Conservation (phyloP, 768 basidiomycete genomes). For the Scleroderma citrinum region DNA sequence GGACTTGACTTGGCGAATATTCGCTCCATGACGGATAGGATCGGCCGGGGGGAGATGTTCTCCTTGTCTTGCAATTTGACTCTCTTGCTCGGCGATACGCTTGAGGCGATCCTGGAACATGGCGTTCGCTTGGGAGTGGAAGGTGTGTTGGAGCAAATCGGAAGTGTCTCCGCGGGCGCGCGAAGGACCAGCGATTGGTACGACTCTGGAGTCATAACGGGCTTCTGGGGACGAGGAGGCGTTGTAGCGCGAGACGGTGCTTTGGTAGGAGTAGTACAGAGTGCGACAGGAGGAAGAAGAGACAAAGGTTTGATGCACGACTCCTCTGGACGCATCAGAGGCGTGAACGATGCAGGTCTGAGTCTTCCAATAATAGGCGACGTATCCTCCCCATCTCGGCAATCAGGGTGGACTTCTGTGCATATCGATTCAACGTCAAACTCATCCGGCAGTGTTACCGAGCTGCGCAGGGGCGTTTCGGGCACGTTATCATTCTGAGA, state of each 20-base stretch:
- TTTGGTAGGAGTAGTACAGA: slow-evolving; percentile 22
- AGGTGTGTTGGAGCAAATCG: slow-evolving; percentile 22
- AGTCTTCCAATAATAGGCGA: slow-evolving; percentile 24
- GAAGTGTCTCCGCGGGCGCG: slow-evolving; percentile 21
- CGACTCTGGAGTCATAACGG: slow-evolving; percentile 23
- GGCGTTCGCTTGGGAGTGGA: slow-evolving; percentile 30
- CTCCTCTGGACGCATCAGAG: background rate
- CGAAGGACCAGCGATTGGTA: slow-evolving; percentile 27
- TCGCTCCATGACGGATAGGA: slow-evolving; percentile 40
- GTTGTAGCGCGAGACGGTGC: slow-evolving; percentile 21
- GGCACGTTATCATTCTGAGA: slow-evolving; percentile 1
- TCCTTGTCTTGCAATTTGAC: slow-evolving; percentile 48
- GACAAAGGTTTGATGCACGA: slow-evolving; percentile 2
- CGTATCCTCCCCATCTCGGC: background rate
- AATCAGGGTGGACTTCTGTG: background rate
- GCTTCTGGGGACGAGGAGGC: slow-evolving; percentile 35
- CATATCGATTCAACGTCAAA: slow-evolving; percentile 3
- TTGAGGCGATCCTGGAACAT: slow-evolving; percentile 8
- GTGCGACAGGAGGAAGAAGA: slow-evolving; percentile 4
- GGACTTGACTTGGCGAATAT: slow-evolving; percentile 35
- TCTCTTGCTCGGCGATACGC: slow-evolving; percentile 34
- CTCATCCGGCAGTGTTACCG: slow-evolving; percentile 4
- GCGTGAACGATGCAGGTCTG: slow-evolving; percentile 23
- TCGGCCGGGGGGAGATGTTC: slow-evolving; percentile 42
- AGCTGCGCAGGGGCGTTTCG: slow-evolving; percentile 8